Conservation (phyloP, 352 stramenopile species). For the Pythium utonaiense region DNA sequence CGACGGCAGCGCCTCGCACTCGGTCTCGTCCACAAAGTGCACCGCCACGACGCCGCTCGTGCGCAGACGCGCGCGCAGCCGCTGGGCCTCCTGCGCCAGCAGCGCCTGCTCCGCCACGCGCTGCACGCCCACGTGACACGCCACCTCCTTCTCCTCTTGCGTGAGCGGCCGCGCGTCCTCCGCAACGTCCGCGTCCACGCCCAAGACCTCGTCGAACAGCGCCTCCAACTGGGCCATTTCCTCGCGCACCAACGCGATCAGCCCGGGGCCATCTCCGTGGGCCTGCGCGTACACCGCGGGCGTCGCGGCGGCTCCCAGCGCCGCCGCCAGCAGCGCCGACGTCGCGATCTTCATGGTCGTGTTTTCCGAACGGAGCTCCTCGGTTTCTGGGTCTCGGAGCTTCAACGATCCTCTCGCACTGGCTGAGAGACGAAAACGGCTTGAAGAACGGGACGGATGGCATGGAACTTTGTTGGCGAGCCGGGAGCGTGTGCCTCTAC, state of each 20-base stretch:
- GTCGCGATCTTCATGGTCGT: conserved; percentile 18
- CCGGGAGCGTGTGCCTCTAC: neutral
- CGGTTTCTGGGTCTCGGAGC: conserved; percentile 5
- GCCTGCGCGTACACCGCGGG: conserved; percentile 2
- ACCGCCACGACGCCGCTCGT: conserved; percentile 37
- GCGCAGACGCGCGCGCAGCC: conserved; percentile 33
- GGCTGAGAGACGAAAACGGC: neutral
- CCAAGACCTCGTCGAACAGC: conserved; percentile 28
- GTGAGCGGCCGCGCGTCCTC: too few species aligned
- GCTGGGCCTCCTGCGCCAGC: conserved; percentile 26
- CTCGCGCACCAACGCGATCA: conserved; percentile 32
- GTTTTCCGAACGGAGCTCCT: neutral
- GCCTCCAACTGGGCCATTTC: conserved; percentile 44
- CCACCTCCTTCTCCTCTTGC: conserved; percentile 28
- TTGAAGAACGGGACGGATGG: conserved; percentile 23
- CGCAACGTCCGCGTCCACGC: conserved; percentile 9
- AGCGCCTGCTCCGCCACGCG: conserved; percentile 43
- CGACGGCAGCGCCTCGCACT: conserved; percentile 44
- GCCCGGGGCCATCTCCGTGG: conserved; percentile 7
- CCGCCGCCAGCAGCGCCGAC: conserved; percentile 1
- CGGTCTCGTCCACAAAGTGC: conserved; percentile 38
- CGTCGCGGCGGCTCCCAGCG: neutral
- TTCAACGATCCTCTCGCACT: conserved; percentile 10
- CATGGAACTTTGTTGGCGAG: neutral
- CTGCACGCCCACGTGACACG: conserved; percentile 46